These are phyloP conservation scores for Draba incana DNA, from an alignment of 345 rosid genomes.

Conservation along the genomic window DNA sequence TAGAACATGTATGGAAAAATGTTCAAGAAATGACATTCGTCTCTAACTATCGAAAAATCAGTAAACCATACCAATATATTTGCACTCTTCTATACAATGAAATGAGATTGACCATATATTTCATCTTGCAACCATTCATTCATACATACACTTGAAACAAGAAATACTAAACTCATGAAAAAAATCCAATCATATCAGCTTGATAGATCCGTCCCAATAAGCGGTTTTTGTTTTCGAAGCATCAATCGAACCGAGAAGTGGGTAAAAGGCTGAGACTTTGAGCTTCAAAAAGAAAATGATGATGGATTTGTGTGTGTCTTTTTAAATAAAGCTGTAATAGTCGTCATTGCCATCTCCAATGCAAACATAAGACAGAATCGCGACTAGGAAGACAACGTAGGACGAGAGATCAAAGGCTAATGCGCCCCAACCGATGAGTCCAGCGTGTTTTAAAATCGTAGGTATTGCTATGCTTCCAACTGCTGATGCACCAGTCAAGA, in stretches of 20 bases:
- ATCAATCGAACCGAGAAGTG: constrained; percentile 17
- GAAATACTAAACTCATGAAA: background rate
- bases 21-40: too few relatives aligned
- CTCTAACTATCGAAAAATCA: too few relatives aligned
- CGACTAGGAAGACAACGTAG: constrained; percentile 63
- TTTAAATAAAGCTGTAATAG: constrained; percentile 55
- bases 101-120: background rate
- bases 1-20: too few relatives aligned
- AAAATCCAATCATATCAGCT: constrained; percentile 17
- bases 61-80: too few relatives aligned
- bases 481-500: constrained; percentile 88
- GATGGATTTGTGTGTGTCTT: background rate
- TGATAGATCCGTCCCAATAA: background rate
- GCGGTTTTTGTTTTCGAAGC: constrained; percentile 1
- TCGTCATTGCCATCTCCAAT: constrained; percentile 46
- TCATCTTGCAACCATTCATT: constrained; percentile 30
- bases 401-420: constrained; percentile 83
- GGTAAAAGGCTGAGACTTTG: constrained; percentile 21
- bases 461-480: constrained; percentile 97
- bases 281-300: constrained; percentile 11
- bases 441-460: constrained; percentile 83
- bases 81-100: too few relatives aligned
- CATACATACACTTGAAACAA: constrained; percentile 20
- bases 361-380: constrained; percentile 74
- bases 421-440: constrained; percentile 96